phyloP scores from a whole-genome alignment of 148 eudicot species.

The Drosera capensis region DNA sequence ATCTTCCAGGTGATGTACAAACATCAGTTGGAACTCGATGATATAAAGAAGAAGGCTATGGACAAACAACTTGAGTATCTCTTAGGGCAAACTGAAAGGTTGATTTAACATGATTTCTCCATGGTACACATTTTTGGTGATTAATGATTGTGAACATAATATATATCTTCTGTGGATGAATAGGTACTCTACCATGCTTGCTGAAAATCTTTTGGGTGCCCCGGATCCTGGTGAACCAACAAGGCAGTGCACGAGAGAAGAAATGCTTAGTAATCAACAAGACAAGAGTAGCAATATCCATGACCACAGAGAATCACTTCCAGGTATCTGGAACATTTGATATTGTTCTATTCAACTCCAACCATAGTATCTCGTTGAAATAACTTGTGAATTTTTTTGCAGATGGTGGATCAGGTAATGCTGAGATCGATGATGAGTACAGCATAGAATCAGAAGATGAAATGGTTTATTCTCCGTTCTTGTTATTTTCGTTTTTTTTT shows the following conservation, averaged over 20 bases:
- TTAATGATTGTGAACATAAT: conserved; percentile 10
- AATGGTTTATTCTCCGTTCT: conserved; percentile 14
- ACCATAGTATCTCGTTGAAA: neutral
- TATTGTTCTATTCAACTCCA: conserved; percentile 10
- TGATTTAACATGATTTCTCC: neutral
- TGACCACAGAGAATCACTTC: conserved; percentile 19
- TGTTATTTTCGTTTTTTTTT: neutral
- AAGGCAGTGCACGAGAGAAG: conserved; percentile 16
- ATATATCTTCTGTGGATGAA: conserved; percentile 11
- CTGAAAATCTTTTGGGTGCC: conserved; percentile 72
- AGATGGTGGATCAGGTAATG: conserved; percentile 34
- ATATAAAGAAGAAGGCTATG: conserved; percentile 80
- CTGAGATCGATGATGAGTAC: conserved; percentile 53
- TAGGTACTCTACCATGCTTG: conserved; percentile 98
- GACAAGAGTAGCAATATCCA: conserved; percentile 25
- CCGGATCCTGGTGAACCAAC: conserved; percentile 26
- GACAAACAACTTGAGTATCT: conserved; percentile 98
- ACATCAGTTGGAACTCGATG: conserved; percentile 83
- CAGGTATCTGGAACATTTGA: conserved; percentile 30
- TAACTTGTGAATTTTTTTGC: conserved; percentile 9
- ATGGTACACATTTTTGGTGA: conserved; percentile 2
- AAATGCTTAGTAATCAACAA: conserved; percentile 15
- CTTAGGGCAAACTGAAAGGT: conserved; percentile 98
- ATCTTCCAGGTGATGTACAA: conserved; percentile 70
- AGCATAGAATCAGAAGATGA: conserved; percentile 47